Evolutionary conservation across 768 basidiomycete genomes (phyloP), one percentile per base, ranked within the genome.

Genomic region (Neoboletus subvelutipes): DNA sequence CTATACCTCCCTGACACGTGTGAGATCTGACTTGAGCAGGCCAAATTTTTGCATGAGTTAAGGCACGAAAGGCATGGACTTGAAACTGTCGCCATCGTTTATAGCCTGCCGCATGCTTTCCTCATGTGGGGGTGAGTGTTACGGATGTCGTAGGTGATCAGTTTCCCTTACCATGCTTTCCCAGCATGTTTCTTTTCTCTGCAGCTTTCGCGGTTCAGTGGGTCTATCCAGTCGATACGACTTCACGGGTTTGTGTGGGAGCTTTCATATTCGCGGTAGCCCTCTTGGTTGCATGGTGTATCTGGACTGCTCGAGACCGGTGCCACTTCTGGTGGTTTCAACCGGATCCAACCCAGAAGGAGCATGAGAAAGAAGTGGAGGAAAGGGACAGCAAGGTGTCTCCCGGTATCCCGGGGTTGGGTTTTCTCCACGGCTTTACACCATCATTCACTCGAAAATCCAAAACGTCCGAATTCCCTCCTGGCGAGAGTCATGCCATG

Each of bases 61-160:
- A 64, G 61, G 20, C 64, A 73, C 8, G 26, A 62, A 12, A 64
- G 49, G 1, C 69, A 76, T 33, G 80, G 83, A 1, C 67, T 82
- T 1, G 81, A 84, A 62, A 77, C 66, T 2, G 73, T 84, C 5
- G 80, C 82, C 18, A 71, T 84, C 24, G 60, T 82, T 52, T 83
- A 83, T 58, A 79, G 80, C 54, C 61, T 85, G 10, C 84, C 84
- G 0, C 80, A 81, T 54, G 80, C 81, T 2, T 67, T 84, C 29
- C 71, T 85, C 47, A 77, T 85, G 73, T 85, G 83, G 83, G 78
- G 76, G 84, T 83, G 63, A 68, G 83, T 76, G 13, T 31, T 20
- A 22, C 29, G 29, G 17, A n/a, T 34, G 2, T 34, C 20, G 4
- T 36, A 17, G 10, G 22, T 18, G 17, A 45, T 15, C 13, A 8